Evolutionary conservation across 1,284 basidiomycete genomes (phyloP).

Genomic region (Phlebopus sp.): DNA sequence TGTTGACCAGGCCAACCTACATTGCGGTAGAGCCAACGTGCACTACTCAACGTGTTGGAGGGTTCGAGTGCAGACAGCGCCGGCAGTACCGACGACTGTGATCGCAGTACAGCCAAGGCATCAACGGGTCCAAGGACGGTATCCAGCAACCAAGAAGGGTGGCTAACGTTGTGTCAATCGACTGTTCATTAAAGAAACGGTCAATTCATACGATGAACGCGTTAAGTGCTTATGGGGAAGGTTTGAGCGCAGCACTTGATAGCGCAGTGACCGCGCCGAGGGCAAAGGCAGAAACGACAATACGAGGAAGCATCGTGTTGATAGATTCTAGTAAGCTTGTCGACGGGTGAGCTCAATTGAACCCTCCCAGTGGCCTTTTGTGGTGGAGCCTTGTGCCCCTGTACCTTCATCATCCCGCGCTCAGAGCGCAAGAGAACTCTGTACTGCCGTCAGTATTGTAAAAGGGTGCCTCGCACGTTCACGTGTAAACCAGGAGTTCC

Average conservation of each 20-base stretch:
- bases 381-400: not conserved
- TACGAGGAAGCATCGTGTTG: slow-evolving; percentile 16
- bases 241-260: slow-evolving; percentile 9
- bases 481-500: too few relatives aligned
- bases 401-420: not conserved
- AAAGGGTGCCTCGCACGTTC: not conserved
- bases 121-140: not conserved
- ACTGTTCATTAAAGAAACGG: slow-evolving; percentile 2
- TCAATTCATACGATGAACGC: not conserved
- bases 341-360: not conserved
- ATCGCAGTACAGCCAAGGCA: slow-evolving; percentile 7
- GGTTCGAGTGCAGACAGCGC: slow-evolving; percentile 10
- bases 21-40: not conserved
- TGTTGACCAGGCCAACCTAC: not conserved
- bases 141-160: slow-evolving; percentile 1
- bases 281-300: slow-evolving; percentile 7
- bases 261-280: slow-evolving; percentile 6
- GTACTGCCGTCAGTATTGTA: not conserved
- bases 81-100: slow-evolving; percentile 3
- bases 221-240: slow-evolving; percentile 1
- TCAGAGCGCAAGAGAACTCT: not conserved
- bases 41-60: slow-evolving; percentile 1
- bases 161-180: not conserved
- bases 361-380: not conserved
- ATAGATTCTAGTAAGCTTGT: not conserved